Conservation (phyloP, 768 basidiomycete species). For the Porphyrellus cyaneotinctus region DNA sequence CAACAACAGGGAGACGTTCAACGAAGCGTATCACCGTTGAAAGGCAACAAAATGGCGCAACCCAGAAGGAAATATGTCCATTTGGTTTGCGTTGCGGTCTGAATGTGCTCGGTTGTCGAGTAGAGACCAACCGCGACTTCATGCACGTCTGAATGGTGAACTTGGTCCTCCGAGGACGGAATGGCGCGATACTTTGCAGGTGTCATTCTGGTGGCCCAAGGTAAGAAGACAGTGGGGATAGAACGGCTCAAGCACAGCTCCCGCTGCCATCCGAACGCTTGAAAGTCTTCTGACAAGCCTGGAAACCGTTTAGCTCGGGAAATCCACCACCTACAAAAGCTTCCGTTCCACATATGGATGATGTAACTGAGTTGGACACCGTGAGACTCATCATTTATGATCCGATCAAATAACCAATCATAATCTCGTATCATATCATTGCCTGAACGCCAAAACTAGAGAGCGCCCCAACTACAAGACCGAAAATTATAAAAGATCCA, state of each 20-base stretch:
- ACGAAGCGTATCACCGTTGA: neutral
- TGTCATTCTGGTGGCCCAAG: no score
- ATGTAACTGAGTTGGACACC: no score
- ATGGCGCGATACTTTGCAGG: neutral
- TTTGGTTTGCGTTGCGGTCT: neutral
- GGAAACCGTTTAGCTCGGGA: no score
- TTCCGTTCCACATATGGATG: no score
- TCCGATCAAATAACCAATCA: no score
- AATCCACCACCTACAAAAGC: no score
- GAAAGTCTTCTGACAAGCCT: no score
- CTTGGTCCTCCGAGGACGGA: neutral
- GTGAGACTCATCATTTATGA: no score
- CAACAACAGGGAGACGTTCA: neutral
- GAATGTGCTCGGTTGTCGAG: neutral
- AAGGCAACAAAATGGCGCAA: neutral
- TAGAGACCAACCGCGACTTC: neutral
- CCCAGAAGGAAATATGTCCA: slow-evolving; percentile 3
- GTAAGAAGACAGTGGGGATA: no score
- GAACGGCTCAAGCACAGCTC: no score
- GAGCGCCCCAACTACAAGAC: slow-evolving; percentile 70
- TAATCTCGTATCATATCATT: slow-evolving; percentile 42
- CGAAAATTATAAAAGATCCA: slow-evolving; percentile 73
- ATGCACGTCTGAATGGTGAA: neutral
- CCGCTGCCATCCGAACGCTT: no score
- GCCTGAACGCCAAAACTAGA: slow-evolving; percentile 75